These are phyloP conservation scores for Coniferiporia sulphurascens DNA, from an alignment of 1,284 basidiomycete species.

Conservation along the genomic window DNA sequence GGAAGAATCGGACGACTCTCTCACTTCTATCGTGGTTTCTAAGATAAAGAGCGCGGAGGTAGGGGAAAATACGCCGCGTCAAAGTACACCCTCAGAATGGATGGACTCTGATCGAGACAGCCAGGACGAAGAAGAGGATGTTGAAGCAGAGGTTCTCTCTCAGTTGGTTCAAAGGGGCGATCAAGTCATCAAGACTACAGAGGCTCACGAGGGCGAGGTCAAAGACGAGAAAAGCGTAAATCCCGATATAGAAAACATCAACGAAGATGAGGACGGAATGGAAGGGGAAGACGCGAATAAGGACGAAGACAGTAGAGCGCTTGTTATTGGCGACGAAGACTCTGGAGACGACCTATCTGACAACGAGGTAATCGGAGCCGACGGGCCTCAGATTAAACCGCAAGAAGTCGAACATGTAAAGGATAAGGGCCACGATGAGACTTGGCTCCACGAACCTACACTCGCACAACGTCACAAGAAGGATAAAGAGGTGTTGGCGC, in stretches of 20 bases:
- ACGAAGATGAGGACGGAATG: neutral
- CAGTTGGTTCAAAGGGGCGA: neutral
- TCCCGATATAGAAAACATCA: neutral
- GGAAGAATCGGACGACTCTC: too few relatives aligned
- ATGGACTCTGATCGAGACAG: conserved; percentile 7
- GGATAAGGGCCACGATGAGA: neutral
- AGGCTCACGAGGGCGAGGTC: neutral
- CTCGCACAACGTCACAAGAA: conserved; percentile 3
- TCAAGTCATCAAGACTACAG: neutral
- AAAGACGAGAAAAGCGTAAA: neutral
- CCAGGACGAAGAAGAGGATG: neutral
- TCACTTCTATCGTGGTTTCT: too few relatives aligned
- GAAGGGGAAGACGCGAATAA: neutral
- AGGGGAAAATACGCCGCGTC: neutral
- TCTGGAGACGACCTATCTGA: neutral
- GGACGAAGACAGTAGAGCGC: neutral
- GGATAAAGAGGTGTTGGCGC: conserved; percentile 1
- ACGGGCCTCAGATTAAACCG: neutral
- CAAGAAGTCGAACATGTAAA: neutral
- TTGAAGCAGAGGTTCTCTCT: neutral
- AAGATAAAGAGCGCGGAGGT: neutral
- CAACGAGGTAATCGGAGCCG: neutral
- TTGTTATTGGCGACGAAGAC: neutral
- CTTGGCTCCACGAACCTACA: neutral
- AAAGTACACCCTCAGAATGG: conserved; percentile 16